Base-by-base conservation (phyloP, 2,329 filamentous ascomycete species). In the Neoarthrinium moseri region DNA sequence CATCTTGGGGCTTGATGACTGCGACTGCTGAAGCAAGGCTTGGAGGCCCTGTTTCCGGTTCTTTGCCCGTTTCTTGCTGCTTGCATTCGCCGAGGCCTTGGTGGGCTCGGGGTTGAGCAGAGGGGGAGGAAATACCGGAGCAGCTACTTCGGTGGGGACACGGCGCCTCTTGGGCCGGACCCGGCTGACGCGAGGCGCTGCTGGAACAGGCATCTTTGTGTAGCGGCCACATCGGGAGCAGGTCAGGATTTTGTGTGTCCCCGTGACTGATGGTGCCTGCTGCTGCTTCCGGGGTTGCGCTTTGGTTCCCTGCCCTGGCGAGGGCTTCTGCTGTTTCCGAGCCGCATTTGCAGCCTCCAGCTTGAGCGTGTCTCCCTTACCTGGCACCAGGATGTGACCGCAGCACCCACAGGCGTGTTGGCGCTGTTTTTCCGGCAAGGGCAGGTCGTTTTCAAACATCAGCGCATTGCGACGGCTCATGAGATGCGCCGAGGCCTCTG, bases 1-100 rank as follows among this genome's bases (percentile, higher is more conserved):
- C 24, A 55, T 57, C 33, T 56, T 69, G 48, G 60, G 52, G 32
- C 58, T 68, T 11, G 69, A 56, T 4, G 67, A 56, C 56, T 69
- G 71, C 42, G 70, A 71, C 52, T 80, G 78, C 38, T 74, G 73
- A n/a, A 87, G 68, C 32, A 87, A 61, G 41, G 83, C 81, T 59
- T 85, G 80, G n/a, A 88, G 68, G 1, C 81, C 82, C 26, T 80
- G 78, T 63, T 86, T 87, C 49, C 82, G 72, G 50, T 70, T 78
- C 66, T 83, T 86, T 24, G 83, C 79, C 40, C 82, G 73, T 66
- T 84, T 85, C 65, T 81, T 84, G 66, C 79, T 84, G 64, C 67
- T 80, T 6, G 78, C 74, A 58, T 79, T 83, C 26, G 74, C 67
- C 2, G 73, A 69, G 13, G 54, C 36, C 32, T 62, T 63, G 4